These are phyloP conservation scores for Discostella stelligera DNA, from an alignment of 352 stramenopile species.

Conservation along the genomic window DNA sequence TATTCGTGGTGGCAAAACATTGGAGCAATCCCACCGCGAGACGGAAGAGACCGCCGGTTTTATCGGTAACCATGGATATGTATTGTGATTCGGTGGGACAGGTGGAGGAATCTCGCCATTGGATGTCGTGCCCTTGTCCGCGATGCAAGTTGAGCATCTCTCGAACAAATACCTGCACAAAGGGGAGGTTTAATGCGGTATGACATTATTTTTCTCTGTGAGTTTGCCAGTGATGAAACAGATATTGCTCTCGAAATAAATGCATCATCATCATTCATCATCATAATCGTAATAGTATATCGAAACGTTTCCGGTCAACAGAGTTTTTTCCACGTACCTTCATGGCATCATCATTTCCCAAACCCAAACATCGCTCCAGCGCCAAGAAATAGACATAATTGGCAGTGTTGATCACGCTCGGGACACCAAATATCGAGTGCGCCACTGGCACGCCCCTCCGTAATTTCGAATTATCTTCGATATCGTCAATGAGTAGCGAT, in stretches of 20 bases:
- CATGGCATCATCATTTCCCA: slow-evolving; percentile 84
- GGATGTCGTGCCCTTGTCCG: slow-evolving; percentile 90
- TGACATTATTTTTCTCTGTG: too few species aligned
- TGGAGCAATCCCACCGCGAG: slow-evolving; percentile 93
- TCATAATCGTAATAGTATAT: not conserved
- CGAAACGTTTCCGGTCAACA: not conserved
- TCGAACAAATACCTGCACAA: slow-evolving; percentile 87
- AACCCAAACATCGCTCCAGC: slow-evolving; percentile 88
- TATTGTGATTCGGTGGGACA: slow-evolving; percentile 85
- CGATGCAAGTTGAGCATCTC: slow-evolving; percentile 95
- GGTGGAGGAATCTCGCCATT: slow-evolving; percentile 87
- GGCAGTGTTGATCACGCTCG: slow-evolving; percentile 95
- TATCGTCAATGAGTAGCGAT: slow-evolving; percentile 95
- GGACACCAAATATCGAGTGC: slow-evolving; percentile 94
- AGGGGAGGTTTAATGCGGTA: too few species aligned
- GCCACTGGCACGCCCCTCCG: slow-evolving; percentile 89
- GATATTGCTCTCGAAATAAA: too few species aligned
- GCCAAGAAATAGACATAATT: slow-evolving; percentile 98
- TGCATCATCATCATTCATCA: too few species aligned
- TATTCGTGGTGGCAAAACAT: slow-evolving; percentile 62
- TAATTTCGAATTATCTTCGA: slow-evolving; percentile 96
- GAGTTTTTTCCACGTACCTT: slow-evolving; percentile 30
- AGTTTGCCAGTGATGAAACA: too few species aligned
- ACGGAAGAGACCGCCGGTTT: slow-evolving; percentile 95
- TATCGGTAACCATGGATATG: slow-evolving; percentile 92